Evolutionary conservation across 495 filamentous ascomycete species (phyloP).

Genomic region (Trichoderma gamsii): DNA sequence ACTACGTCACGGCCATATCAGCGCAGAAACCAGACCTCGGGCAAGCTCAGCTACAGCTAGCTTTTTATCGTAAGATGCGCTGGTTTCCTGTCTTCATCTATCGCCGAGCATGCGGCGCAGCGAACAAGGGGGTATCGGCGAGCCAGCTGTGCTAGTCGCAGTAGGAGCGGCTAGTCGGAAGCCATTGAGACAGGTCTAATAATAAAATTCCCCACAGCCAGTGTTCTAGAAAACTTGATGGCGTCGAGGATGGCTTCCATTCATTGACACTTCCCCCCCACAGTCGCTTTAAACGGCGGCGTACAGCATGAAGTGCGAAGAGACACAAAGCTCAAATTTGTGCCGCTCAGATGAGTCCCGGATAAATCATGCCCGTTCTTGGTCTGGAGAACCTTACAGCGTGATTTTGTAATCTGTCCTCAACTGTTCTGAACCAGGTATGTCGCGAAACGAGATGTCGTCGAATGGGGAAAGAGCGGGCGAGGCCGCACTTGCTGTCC

Average conservation of each 20-base stretch:
- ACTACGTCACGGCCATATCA: too few species aligned
- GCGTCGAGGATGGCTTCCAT: too few species aligned
- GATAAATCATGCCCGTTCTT: too few species aligned
- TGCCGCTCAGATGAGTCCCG: too few species aligned
- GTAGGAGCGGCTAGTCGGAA: background rate
- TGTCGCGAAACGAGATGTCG: background rate
- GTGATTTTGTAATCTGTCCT: background rate
- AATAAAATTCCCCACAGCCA: background rate
- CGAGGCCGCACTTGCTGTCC: background rate
- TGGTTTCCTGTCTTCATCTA: background rate
- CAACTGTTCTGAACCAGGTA: background rate
- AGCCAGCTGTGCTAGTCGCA: background rate
- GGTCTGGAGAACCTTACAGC: background rate
- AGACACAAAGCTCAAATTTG: too few species aligned
- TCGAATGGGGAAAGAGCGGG: background rate
- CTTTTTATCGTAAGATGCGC: too few species aligned
- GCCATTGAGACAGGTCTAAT: background rate
- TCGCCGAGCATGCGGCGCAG: background rate
- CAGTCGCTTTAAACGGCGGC: too few species aligned
- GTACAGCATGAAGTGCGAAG: too few species aligned
- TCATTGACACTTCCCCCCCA: too few species aligned
- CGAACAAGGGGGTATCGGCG: background rate
- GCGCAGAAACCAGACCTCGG: too few species aligned
- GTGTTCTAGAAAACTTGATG: background rate
- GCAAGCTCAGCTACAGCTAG: too few species aligned